Evolutionary conservation across 305 asterid genomes (phyloP).

Genomic region (Plantago lanceolata): DNA sequence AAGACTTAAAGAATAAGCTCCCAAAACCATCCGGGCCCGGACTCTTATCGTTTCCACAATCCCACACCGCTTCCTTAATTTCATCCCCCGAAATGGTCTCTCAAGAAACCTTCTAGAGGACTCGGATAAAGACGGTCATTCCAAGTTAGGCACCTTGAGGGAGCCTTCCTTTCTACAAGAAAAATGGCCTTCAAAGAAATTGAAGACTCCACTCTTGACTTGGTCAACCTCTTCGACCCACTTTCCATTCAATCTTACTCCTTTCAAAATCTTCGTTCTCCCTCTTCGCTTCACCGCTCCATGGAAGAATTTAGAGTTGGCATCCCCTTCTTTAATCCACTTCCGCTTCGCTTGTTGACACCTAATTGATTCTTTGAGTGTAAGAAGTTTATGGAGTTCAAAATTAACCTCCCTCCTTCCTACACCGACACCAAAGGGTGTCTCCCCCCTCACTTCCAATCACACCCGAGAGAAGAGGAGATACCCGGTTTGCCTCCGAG

Average conservation of each 20-base stretch:
- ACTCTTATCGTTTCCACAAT: background rate
- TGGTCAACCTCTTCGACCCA: no score
- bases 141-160: background rate
- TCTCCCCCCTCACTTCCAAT: no score
- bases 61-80: background rate
- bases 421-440: no score
- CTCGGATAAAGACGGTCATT: background rate
- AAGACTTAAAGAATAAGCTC: background rate
- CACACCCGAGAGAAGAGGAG: no score
- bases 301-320: background rate
- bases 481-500: no score
- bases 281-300: background rate
- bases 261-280: background rate
- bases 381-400: no score
- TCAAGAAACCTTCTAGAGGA: background rate
- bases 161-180: background rate
- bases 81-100: background rate
- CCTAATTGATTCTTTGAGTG: no score
- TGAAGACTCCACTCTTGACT: no score
- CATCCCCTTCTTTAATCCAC: background rate
- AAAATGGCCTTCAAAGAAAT: background rate
- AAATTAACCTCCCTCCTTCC: no score
- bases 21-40: background rate
- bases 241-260: background rate
- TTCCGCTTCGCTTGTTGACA: background rate